Base-by-base conservation (phyloP, 176 grass and related monocot genomes). In the Elaeis guineensis region DNA sequence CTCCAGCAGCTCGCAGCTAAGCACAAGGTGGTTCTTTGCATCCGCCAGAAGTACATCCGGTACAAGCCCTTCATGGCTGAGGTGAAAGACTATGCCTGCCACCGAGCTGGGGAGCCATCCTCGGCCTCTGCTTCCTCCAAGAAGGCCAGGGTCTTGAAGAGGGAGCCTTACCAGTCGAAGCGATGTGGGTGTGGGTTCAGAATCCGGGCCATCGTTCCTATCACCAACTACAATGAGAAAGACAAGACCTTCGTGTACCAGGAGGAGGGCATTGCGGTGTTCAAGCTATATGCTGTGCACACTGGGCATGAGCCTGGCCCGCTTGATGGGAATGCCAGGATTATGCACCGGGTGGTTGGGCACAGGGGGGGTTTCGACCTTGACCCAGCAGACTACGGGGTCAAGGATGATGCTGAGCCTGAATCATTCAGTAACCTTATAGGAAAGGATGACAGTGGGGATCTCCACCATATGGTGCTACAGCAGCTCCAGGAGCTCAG, bases 21-120 rank as follows among this genome's bases (percentile, higher is more conserved):
- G 78, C 84, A 98, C 63, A 93, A 93, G 77, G 94, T 98, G 5
- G 94, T 93, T 3, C 85, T 98, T 57, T 98, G 94, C 75, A 98
- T 98, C 60, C 83, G 94, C 59, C 94, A 98, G 57, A 98, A 98
- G 64, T 98, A 98, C 61, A 98, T 98, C 70, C 78, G 94, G 78
- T 89, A 93, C 73, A 98, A 98, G 74, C 94, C 94, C 0, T 93
- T 98, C 73, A 89, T 93, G 85, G 94, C 94, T 5, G 94, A 98
- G 61, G 94, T 98, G 56, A 98, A 98, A 71, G 94, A 98, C 79
- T 98, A 98, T 72, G 94, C 94, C 0, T 98, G 94, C 66, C 88
- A 98, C 20, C 84, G 94, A 53, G 94, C 94, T 50, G 94, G 94
- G 55, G 79, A 83, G 71, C 94, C 94, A 3, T 84, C 80, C 12